A percentile compares a stretch with the other conserved stretches of the same genome.
phyloP scores from a whole-genome alignment of 768 basidiomycete species.

The Leccinum boreale region DNA sequence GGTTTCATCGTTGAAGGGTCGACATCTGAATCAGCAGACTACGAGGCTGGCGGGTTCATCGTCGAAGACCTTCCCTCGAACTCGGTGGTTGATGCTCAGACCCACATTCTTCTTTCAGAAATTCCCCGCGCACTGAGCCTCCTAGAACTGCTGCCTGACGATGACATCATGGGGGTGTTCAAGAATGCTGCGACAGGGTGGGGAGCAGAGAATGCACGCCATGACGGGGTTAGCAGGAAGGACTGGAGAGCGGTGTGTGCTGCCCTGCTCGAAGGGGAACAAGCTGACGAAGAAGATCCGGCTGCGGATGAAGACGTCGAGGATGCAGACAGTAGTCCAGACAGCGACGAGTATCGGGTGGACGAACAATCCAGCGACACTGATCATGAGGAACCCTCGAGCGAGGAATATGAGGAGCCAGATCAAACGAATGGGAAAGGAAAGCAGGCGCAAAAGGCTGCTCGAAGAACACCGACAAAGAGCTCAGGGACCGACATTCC shows the following conservation, averaged over 20 bases:
- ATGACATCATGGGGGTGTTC: conserved; percentile 71
- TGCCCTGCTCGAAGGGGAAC: conserved; percentile 55
- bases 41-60: conserved; percentile 32
- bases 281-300: conserved; percentile 12
- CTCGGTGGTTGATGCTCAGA: conserved; percentile 2
- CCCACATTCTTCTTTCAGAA: conserved; percentile 49
- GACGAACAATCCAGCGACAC: conserved; percentile 24
- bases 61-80: conserved; percentile 19
- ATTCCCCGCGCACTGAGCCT: conserved; percentile 60
- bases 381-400: conserved; percentile 18
- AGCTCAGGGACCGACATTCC: not conserved
- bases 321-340: conserved; percentile 26
- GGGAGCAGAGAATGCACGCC: conserved; percentile 36
- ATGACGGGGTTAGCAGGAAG: conserved; percentile 49
- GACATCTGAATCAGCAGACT: conserved; percentile 10
- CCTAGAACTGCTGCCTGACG: conserved; percentile 67
- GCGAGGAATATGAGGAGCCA: conserved; percentile 31
- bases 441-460: conserved; percentile 8
- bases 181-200: conserved; percentile 75
- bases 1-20: conserved; percentile 34
- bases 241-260: conserved; percentile 84
- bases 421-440: not conserved
- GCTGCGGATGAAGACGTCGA: conserved; percentile 18
- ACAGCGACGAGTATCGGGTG: conserved; percentile 27
- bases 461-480: conserved; percentile 2